phyloP scores from a whole-genome alignment of 1,284 basidiomycete genomes.

The Ustilago shanxiensis region DNA sequence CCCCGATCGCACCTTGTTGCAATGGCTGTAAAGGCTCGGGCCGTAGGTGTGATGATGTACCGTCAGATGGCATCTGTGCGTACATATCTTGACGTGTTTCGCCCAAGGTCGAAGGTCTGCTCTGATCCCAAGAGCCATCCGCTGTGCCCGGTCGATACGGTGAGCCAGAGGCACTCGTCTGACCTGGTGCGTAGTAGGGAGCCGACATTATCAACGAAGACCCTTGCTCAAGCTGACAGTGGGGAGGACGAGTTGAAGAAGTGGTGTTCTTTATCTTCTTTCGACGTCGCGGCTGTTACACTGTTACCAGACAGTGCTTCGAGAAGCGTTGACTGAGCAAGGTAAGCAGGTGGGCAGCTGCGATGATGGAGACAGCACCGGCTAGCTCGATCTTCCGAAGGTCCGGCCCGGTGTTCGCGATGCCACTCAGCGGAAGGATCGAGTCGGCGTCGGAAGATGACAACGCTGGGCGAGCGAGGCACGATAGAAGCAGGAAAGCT shows the following conservation, averaged over 20 bases:
- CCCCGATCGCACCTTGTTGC: conserved; percentile 14
- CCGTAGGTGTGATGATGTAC: conserved; percentile 21
- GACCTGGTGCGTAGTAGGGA: conserved; percentile 35
- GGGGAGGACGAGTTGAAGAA: background rate
- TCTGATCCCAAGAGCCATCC: conserved; percentile 38
- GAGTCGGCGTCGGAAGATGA: conserved; percentile 6
- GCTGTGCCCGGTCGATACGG: conserved; percentile 37
- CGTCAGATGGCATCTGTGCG: conserved; percentile 12
- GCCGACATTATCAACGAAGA: conserved; percentile 19
- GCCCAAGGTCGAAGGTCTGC: conserved; percentile 17
- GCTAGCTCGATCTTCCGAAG: conserved; percentile 15
- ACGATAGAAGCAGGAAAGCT: background rate
- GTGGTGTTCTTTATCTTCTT: conserved; percentile 21
- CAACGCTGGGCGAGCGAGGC: background rate
- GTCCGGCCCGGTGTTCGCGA: conserved; percentile 21
- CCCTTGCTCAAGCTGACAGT: background rate
- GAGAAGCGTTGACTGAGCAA: conserved; percentile 11
- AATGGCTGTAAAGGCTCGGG: conserved; percentile 28
- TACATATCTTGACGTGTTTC: conserved; percentile 33
- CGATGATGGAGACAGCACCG: conserved; percentile 9
- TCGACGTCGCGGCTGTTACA: conserved; percentile 3
- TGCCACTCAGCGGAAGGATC: background rate
- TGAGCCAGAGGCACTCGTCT: conserved; percentile 27
- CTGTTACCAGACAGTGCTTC: conserved; percentile 31
- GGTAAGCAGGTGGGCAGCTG: background rate